phyloP scores from a whole-genome alignment of 345 rosid species.

The Eutrema japonicum region DNA sequence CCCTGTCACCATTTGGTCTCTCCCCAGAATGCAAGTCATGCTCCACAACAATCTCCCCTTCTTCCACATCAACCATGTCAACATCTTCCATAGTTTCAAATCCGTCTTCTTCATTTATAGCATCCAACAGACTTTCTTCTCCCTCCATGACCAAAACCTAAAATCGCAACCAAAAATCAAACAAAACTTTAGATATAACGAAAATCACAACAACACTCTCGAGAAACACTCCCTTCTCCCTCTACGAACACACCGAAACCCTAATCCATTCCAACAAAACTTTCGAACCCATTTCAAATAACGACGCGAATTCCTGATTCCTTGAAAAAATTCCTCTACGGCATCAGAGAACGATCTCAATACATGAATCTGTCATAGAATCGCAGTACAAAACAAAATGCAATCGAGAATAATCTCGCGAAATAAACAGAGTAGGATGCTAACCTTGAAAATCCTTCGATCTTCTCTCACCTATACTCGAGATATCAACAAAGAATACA shows the following conservation, averaged over 20 bases:
- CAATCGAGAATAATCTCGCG: neutral
- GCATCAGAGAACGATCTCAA: neutral
- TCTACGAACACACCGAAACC: neutral
- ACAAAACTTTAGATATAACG: neutral
- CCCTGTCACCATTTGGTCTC: conserved; percentile 26
- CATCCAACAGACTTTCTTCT: conserved; percentile 59
- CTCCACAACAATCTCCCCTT: conserved; percentile 76
- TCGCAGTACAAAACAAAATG: neutral
- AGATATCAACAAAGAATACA: conserved; percentile 23
- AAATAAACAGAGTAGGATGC: neutral
- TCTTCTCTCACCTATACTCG: conserved; percentile 8
- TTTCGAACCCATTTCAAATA: neutral
- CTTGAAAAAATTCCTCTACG: neutral
- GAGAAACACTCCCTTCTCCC: conserved; percentile 2
- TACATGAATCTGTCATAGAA: neutral
- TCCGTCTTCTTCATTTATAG: conserved; percentile 53
- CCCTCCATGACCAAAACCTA: conserved; percentile 58
- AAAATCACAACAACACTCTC: neutral
- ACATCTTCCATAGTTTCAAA: conserved; percentile 58
- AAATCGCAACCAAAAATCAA: conserved; percentile 11
- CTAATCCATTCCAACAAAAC: neutral
- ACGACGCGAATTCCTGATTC: neutral
- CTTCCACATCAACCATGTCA: conserved; percentile 88
- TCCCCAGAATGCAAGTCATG: conserved; percentile 34
- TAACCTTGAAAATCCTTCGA: neutral